phyloP scores from a whole-genome alignment of 2,329 filamentous ascomycete genomes.

The Cercospora sp. region DNA sequence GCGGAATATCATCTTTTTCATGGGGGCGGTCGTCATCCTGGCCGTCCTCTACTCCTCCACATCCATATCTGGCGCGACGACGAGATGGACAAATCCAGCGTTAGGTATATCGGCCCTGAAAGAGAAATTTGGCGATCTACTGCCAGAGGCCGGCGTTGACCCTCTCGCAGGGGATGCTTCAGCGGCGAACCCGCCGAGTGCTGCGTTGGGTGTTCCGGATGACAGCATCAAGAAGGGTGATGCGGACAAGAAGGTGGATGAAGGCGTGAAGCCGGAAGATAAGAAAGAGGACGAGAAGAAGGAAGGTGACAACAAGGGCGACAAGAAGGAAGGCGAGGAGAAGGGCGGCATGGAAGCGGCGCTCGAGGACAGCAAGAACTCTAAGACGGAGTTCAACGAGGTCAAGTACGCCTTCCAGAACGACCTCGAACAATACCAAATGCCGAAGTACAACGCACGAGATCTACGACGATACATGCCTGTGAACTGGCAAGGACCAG shows the following conservation, averaged over 20 bases:
- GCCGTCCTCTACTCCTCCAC: constrained; percentile 22
- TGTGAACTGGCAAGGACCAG: constrained; percentile 27
- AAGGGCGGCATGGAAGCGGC: constrained; percentile 14
- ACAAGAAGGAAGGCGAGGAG: constrained; percentile 10
- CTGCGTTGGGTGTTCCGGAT: constrained; percentile 16
- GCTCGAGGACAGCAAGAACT: constrained; percentile 14
- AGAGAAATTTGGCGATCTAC: constrained; percentile 19
- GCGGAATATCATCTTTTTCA: constrained; percentile 17
- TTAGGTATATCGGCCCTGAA: constrained; percentile 16
- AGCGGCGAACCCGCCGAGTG: constrained; percentile 18
- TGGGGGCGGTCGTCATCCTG: constrained; percentile 17
- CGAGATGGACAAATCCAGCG: constrained; percentile 20
- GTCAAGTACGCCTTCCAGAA: constrained; percentile 21
- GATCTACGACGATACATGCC: constrained; percentile 21
- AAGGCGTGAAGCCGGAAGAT: constrained; percentile 9
- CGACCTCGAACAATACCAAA: constrained; percentile 17
- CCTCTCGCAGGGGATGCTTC: constrained; percentile 14
- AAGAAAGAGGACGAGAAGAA: constrained; percentile 13
- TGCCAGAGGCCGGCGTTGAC: constrained; percentile 14
- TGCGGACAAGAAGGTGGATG: constrained; percentile 12
- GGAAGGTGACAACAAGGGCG: not conserved
- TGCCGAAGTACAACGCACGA: constrained; percentile 18
- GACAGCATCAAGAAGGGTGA: constrained; percentile 14
- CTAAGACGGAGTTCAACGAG: constrained; percentile 22
- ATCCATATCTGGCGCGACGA: constrained; percentile 17